Evolutionary conservation across 1,284 basidiomycete species (phyloP), one percentile per base, ranked within the genome.

Genomic region (Tilletia setariae): DNA sequence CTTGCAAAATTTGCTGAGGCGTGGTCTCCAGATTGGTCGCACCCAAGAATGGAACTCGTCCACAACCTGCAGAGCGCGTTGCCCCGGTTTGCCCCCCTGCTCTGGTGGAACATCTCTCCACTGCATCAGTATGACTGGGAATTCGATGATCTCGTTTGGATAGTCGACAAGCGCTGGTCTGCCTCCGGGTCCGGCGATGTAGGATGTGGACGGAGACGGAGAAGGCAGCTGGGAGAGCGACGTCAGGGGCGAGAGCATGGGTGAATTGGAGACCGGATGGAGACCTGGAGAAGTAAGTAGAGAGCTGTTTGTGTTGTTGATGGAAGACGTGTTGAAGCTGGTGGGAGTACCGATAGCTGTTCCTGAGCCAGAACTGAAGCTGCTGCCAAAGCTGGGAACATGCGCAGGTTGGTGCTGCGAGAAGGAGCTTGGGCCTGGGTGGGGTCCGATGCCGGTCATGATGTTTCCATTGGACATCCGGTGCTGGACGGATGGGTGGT

Each of bases 11-110:
- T 87, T 84, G 19, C 91, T 90, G 9, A 98, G 86, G 62, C 83
- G 85, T 0, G 94, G 93, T 62, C 87, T 86, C 91, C 93, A 97
- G 1, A 89, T 90, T 6, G 95, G 95, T 76, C 86, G 88, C 53
- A 97, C 93, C 81, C 91, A 96, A 72, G 88, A 90, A 72, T 91
- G 89, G 84, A 94, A 98, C 78, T 91, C 90, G 76, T 89, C 89
- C 28, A 89, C 86, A 49, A 90, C 84, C 77, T 89, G 87, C 35
- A 95, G 85, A 19, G 72, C 66, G 69, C 72, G 72, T 28, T 62
- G 61, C 51, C 64, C 44, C 49, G 7, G n/a, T 3, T 23, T 56
- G 16, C 19, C 67, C 66, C 71, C 56, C 76, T 72, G 59, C 66
- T 70, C 64, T 30, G 53, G 23, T 15, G 53, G 53, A 53, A 25